Percentiles rank a stretch among this genome's conserved stretches.
phyloP scores from a whole-genome alignment of 2,329 filamentous ascomycete species.

The Apiospora kogelbergensis region DNA sequence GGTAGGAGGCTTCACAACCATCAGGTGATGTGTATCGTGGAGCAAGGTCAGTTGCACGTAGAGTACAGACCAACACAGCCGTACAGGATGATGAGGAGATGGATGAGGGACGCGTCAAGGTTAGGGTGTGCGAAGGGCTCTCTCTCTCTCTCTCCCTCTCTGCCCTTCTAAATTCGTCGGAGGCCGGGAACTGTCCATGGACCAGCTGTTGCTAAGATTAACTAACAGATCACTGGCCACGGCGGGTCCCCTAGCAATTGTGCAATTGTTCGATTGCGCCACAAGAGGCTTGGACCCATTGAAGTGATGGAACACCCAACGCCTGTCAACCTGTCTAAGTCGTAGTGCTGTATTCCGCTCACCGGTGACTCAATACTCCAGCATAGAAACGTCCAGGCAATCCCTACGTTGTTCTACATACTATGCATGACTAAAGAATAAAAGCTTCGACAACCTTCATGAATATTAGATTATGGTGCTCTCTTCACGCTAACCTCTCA shows the following conservation, averaged over 20 bases:
- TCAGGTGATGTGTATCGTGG: background rate
- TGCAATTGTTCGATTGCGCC: background rate
- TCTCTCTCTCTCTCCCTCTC: no score
- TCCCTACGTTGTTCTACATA: background rate
- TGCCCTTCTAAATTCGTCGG: background rate
- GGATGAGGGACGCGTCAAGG: background rate
- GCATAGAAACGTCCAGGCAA: background rate
- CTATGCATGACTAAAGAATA: background rate
- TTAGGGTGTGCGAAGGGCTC: background rate
- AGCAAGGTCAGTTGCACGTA: constrained; percentile 2
- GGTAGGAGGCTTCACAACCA: background rate
- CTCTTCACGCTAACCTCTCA: background rate
- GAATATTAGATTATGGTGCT: background rate
- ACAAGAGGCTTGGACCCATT: background rate
- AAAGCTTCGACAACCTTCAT: background rate
- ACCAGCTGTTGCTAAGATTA: background rate
- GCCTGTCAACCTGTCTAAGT: background rate
- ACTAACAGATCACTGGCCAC: background rate
- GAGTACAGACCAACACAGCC: constrained; percentile 1
- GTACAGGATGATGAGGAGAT: background rate
- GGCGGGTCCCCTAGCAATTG: no score
- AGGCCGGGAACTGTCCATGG: background rate
- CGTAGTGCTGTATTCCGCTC: background rate
- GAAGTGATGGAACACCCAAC: background rate
- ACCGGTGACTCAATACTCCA: background rate